phyloP scores from a whole-genome alignment of 2,329 filamentous ascomycete genomes.

The Pezicula neosporulosa region DNA sequence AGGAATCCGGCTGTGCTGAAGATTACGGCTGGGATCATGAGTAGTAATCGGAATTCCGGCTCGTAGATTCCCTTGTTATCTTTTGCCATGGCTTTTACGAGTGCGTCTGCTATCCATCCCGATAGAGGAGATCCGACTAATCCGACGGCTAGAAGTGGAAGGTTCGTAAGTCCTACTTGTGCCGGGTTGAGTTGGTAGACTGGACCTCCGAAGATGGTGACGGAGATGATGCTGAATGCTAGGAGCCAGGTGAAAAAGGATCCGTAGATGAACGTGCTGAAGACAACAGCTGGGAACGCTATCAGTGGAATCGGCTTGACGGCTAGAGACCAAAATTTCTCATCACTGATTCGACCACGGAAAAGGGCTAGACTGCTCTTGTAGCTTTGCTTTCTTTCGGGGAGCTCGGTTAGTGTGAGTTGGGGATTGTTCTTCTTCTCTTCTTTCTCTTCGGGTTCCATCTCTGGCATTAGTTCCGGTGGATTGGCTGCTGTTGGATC shows the following conservation, averaged over 20 bases:
- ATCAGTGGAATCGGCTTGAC: conserved; percentile 45
- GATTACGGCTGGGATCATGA: conserved; percentile 19
- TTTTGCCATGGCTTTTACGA: conserved; percentile 39
- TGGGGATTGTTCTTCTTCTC: conserved; percentile 9
- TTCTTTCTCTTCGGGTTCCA: neutral
- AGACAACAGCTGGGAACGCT: conserved; percentile 43
- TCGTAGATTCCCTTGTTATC: conserved; percentile 26
- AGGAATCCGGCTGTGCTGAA: conserved; percentile 31
- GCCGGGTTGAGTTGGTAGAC: conserved; percentile 36
- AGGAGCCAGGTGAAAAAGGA: conserved; percentile 39
- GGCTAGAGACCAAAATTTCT: conserved; percentile 33
- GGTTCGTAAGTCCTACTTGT: conserved; percentile 5
- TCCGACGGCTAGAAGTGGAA: conserved; percentile 15
- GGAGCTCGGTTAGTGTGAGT: conserved; percentile 19
- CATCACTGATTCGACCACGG: conserved; percentile 34
- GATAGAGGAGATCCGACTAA: neutral
- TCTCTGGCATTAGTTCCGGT: neutral
- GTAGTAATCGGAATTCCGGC: conserved; percentile 30
- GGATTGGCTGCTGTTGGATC: neutral
- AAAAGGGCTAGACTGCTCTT: conserved; percentile 32
- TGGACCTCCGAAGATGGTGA: conserved; percentile 37
- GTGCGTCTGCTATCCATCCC: conserved; percentile 21
- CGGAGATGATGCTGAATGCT: conserved; percentile 37
- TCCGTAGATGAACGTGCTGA: conserved; percentile 18
- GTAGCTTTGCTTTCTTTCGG: conserved; percentile 29